A percentile compares a stretch with the other conserved stretches of the same genome.
Conservation (phyloP, 108 stramenopile species). For the Mediolabrus comicus region DNA sequence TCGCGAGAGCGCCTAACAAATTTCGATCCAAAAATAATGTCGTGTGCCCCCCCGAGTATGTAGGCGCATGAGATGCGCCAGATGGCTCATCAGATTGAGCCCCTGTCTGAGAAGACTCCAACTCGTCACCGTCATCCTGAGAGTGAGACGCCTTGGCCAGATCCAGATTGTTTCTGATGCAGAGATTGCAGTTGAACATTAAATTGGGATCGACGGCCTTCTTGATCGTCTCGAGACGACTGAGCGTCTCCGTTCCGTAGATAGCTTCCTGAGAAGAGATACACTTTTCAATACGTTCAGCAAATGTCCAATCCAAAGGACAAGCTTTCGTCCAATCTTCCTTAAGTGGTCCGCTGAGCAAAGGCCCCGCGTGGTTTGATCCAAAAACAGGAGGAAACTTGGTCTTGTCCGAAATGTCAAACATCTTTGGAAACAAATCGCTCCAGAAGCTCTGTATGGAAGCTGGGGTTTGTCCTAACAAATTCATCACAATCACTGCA, state of each 20-base stretch:
- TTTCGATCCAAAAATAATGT: no score
- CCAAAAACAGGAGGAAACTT: constrained; percentile 25
- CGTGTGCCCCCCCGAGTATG: no score
- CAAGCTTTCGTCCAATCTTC: constrained; percentile 44
- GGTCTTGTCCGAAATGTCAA: constrained; percentile 7
- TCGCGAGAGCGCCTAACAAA: no score
- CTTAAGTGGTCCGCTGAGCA: constrained; percentile 33
- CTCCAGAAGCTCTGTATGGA: no score
- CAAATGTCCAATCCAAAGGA: constrained; percentile 25
- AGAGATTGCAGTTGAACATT: constrained; percentile 38
- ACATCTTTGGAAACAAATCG: constrained; percentile 18
- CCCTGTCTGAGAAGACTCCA: no score
- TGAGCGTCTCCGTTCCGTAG: constrained; percentile 36
- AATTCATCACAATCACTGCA: not conserved
- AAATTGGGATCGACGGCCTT: constrained; percentile 28
- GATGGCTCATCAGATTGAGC: no score
- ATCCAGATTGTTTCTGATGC: no score
- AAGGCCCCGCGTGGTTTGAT: constrained; percentile 25
- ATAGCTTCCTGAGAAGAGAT: constrained; percentile 25
- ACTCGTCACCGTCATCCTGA: no score
- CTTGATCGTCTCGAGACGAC: constrained; percentile 41
- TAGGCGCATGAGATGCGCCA: no score
- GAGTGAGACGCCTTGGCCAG: no score
- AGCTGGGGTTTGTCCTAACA: no score
- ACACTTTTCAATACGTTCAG: constrained; percentile 31